Evolutionary conservation across 331 rosid genomes (phyloP).

Genomic region (Erythrophleum ivorense): DNA sequence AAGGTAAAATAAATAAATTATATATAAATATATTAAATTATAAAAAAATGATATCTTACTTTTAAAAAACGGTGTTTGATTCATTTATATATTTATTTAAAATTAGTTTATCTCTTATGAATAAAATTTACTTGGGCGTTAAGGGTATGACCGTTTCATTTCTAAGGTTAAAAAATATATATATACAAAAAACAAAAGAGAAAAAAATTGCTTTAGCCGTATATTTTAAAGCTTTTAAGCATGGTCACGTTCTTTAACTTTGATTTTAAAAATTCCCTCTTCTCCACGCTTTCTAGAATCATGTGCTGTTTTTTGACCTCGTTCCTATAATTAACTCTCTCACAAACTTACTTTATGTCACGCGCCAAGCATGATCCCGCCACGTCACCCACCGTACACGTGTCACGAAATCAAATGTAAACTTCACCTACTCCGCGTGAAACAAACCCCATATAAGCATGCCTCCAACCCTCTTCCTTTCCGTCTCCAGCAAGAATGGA

Average conservation of each 20-base stretch:
- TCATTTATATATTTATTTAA: too few species aligned
- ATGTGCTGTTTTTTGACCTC: not conserved
- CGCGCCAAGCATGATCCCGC: not conserved
- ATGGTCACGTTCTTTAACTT: not conserved
- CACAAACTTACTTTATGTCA: not conserved
- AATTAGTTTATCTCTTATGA: too few species aligned
- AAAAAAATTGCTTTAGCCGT: not conserved
- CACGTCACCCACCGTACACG: slow-evolving; percentile 15
- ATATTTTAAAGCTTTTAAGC: not conserved
- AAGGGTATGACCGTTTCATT: not conserved
- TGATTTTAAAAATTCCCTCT: not conserved
- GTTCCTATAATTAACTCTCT: not conserved
- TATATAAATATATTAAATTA: too few species aligned
- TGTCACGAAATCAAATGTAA: not conserved
- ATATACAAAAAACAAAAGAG: too few species aligned
- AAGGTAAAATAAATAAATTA: too few species aligned
- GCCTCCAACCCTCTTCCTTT: not conserved
- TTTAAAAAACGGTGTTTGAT: too few species aligned
- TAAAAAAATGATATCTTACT: too few species aligned
- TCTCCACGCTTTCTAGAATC: slow-evolving; percentile 36
- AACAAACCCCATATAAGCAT: not conserved
- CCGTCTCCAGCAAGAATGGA: slow-evolving; percentile 45
- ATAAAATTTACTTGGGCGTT: too few species aligned
- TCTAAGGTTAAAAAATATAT: too few species aligned
- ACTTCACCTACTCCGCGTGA: not conserved